A percentile compares a stretch with the other conserved stretches of the same genome.
Conservation (phyloP, 208 protist genomes). For the Wallacemonas sp. region DNA sequence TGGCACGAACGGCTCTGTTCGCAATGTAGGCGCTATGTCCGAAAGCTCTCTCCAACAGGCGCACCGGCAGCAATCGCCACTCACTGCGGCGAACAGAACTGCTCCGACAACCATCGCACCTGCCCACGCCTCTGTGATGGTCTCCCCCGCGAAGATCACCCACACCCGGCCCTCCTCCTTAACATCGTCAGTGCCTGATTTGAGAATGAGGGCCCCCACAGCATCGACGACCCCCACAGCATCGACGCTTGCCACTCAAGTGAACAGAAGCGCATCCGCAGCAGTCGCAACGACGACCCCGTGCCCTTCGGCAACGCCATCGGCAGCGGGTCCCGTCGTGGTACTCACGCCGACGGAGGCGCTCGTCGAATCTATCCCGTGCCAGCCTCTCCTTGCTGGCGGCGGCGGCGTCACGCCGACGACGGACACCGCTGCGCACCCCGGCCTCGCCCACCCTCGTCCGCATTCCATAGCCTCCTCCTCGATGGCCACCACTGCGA, state of each 20-base stretch:
- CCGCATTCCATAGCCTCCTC: background rate
- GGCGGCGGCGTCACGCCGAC: background rate
- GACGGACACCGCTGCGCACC: no score
- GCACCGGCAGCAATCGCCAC: no score
- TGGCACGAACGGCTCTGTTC: background rate
- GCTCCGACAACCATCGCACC: background rate
- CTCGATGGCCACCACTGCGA: conserved; percentile 5
- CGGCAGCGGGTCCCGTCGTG: background rate
- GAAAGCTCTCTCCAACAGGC: no score
- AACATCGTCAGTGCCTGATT: no score
- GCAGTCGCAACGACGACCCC: background rate
- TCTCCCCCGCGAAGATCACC: background rate
- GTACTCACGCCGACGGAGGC: background rate
- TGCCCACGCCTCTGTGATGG: background rate
- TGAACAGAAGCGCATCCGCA: no score
- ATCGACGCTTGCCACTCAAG: no score
- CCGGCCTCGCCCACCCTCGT: no score
- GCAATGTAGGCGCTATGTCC: no score
- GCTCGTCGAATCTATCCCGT: background rate
- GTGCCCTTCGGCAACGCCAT: background rate
- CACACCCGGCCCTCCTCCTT: background rate
- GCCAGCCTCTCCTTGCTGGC: background rate
- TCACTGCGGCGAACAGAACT: no score
- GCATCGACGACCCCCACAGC: no score
- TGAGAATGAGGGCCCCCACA: no score